Conservation (phyloP, 1,139 yeast genomes). For the Taphrina betulina region DNA sequence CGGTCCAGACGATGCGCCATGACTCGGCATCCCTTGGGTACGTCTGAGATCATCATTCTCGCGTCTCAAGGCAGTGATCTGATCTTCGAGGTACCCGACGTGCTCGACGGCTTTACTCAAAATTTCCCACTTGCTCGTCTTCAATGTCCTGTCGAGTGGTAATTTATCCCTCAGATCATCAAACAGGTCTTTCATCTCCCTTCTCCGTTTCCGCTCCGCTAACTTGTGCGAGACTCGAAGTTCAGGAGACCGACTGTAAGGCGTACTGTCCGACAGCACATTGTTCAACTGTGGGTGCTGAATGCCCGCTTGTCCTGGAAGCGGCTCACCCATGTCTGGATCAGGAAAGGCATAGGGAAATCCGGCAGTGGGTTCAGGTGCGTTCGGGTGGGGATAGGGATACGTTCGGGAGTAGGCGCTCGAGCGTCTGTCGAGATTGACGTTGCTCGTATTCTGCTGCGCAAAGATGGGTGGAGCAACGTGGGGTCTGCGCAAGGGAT, state of each 20-base stretch:
- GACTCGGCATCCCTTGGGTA: too few species aligned
- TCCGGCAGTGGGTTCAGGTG: conserved; percentile 36
- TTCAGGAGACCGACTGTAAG: conserved; percentile 40
- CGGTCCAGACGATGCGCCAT: too few species aligned
- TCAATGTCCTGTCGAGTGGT: conserved; percentile 39
- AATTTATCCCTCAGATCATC: conserved; percentile 38
- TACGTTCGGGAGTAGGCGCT: conserved; percentile 45
- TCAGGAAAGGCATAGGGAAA: conserved; percentile 36
- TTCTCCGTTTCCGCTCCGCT: conserved; percentile 40
- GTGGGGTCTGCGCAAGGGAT: conserved; percentile 27
- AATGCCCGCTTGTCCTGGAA: conserved; percentile 2
- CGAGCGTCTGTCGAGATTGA: conserved; percentile 11
- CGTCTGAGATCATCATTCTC: conserved; percentile 26
- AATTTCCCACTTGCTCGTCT: conserved; percentile 40
- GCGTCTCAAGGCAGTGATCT: conserved; percentile 12
- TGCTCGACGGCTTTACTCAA: conserved; percentile 37
- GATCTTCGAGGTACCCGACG: conserved; percentile 22
- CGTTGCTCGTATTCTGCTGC: conserved; percentile 12
- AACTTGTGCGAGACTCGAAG: conserved; percentile 40
- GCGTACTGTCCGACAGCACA: conserved; percentile 30
- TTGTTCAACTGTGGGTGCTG: conserved; percentile 12
- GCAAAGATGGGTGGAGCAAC: conserved; percentile 31
- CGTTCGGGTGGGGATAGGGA: conserved; percentile 40
- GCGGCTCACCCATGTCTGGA: conserved; percentile 29
- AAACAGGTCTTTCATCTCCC: conserved; percentile 40